Evolutionary conservation across 83 land plant species (phyloP).

Genomic region (Isoetes engelmannii): DNA sequence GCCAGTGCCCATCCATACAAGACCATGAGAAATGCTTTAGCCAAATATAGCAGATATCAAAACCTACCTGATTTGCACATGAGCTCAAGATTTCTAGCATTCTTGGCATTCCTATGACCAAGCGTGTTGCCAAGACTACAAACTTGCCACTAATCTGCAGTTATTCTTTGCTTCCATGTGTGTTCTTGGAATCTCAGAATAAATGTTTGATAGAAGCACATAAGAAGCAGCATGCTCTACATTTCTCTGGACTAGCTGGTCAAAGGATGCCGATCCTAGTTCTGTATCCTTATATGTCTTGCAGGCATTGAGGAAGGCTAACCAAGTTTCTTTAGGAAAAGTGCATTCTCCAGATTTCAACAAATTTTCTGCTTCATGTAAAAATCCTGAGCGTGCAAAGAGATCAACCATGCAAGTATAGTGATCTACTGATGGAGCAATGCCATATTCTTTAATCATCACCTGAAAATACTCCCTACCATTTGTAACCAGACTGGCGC

Average conservation of each 20-base stretch:
- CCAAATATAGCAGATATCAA: too few relatives aligned
- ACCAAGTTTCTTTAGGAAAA: conserved; percentile 1
- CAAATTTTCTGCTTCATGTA: conserved; percentile 8
- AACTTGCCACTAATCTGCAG: too few relatives aligned
- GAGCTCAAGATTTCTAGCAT: too few relatives aligned
- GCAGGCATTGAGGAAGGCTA: conserved; percentile 6
- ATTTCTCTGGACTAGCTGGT: neutral
- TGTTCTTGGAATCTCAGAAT: too few relatives aligned
- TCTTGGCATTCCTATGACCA: too few relatives aligned
- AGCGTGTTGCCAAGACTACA: too few relatives aligned
- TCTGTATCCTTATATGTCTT: neutral
- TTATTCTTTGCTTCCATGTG: too few relatives aligned
- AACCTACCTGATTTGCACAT: too few relatives aligned
- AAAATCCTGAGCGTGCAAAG: conserved; percentile 1
- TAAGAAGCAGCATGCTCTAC: too few relatives aligned
- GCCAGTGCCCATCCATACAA: too few relatives aligned
- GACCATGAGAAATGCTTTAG: too few relatives aligned
- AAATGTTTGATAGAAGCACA: too few relatives aligned
- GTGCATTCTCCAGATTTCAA: neutral
- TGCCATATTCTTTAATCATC: neutral
- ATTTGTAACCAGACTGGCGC: neutral
- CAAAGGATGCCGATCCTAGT: neutral
- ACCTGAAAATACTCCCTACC: conserved; percentile 2
- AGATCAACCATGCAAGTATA: neutral
- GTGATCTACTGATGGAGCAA: neutral